Percentiles rank a stretch among this genome's conserved stretches.
phyloP scores from a whole-genome alignment of 768 basidiomycete species.

The Termitomyces sp. region DNA sequence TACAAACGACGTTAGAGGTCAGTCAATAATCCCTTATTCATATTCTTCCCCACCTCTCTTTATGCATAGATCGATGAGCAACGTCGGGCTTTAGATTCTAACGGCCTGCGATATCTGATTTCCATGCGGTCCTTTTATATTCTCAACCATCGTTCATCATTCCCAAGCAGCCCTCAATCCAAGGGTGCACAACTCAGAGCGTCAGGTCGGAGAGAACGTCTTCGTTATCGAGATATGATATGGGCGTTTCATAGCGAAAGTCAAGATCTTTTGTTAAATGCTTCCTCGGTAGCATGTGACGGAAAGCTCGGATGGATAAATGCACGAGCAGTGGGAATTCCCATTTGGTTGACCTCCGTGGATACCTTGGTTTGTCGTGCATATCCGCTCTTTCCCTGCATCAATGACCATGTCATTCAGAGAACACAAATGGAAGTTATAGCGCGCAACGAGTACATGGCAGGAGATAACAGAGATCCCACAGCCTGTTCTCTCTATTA shows the following conservation, averaged over 20 bases:
- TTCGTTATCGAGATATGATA: slow-evolving; percentile 90
- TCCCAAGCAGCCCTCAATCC: slow-evolving; percentile 40
- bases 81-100: slow-evolving; percentile 83
- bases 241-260: slow-evolving; percentile 98
- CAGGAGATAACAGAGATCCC: slow-evolving; percentile 83
- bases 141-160: slow-evolving; percentile 60
- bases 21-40: slow-evolving; percentile 10
- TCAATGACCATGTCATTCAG: slow-evolving; percentile 32
- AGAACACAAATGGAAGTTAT: slow-evolving; percentile 78
- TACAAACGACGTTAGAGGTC: slow-evolving; percentile 85
- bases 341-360: slow-evolving; percentile 79
- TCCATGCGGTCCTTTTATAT: slow-evolving; percentile 92
- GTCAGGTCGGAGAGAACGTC: slow-evolving; percentile 62
- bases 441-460: slow-evolving; percentile 91
- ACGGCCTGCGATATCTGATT: slow-evolving; percentile 89
- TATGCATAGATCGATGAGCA: slow-evolving; percentile 76
- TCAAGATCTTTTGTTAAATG: slow-evolving; percentile 75
- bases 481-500: slow-evolving; percentile 87
- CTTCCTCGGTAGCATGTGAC: slow-evolving; percentile 65
- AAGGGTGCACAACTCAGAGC: slow-evolving; percentile 33
- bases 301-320: slow-evolving; percentile 90
- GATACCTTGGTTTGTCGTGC: slow-evolving; percentile 65
- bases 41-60: not conserved
- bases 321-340: slow-evolving; percentile 79
- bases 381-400: not conserved